Conservation (phyloP, 306 rosid species). For the Pyrus bretschneideri region DNA sequence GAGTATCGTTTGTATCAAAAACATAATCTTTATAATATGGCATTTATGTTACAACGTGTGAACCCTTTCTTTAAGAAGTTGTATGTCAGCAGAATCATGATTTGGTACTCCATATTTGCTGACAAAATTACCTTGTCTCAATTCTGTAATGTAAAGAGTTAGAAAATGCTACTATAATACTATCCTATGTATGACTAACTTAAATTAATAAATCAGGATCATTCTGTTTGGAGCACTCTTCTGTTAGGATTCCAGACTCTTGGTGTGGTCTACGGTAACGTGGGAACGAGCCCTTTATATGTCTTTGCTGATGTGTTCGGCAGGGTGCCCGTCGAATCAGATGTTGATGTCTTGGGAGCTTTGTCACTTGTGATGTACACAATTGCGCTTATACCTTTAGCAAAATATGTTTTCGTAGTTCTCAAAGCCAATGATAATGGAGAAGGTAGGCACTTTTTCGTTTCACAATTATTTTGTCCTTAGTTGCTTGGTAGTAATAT, state of each 20-base stretch:
- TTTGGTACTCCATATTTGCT: background rate
- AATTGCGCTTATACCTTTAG: conserved; percentile 79
- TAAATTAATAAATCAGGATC: conserved; percentile 47
- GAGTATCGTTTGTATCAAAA: background rate
- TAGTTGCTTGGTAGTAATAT: conserved; percentile 9
- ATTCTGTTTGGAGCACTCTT: conserved; percentile 55
- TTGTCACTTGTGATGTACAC: conserved; percentile 89
- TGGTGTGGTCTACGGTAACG: conserved; percentile 93
- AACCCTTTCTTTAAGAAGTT: background rate
- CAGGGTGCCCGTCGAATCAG: conserved; percentile 62
- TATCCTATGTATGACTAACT: conserved; percentile 9
- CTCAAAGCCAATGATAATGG: conserved; percentile 98
- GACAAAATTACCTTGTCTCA: conserved; percentile 7
- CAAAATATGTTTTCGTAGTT: conserved; percentile 85
- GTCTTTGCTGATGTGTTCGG: conserved; percentile 89
- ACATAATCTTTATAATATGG: background rate
- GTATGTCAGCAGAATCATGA: background rate
- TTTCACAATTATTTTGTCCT: conserved; percentile 8
- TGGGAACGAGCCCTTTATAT: conserved; percentile 96
- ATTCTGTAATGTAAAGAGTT: background rate
- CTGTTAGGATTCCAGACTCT: conserved; percentile 85
- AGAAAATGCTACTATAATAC: background rate
- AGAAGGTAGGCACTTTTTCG: conserved; percentile 50
- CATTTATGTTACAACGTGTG: background rate
- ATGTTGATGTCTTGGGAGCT: conserved; percentile 87